Conservation (phyloP, 129 eudicot species). For the Helichrysum umbraculigerum region DNA sequence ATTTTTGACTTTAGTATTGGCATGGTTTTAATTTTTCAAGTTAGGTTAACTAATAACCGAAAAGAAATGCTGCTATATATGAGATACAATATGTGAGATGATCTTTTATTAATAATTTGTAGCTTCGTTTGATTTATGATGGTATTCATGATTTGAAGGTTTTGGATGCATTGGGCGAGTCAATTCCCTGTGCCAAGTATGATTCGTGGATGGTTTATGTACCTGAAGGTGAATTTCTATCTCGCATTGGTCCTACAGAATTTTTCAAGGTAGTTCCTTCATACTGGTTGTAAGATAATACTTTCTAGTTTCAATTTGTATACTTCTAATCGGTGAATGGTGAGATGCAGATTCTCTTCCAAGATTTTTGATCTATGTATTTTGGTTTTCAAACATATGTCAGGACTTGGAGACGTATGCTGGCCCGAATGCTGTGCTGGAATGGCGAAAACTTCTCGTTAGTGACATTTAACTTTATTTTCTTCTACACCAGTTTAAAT, state of each 20-base stretch:
- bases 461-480: slow-evolving; percentile 35
- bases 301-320: neutral
- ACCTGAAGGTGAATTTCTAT: slow-evolving; percentile 95
- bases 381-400: slow-evolving; percentile 2
- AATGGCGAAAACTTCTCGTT: slow-evolving; percentile 95
- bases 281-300: neutral
- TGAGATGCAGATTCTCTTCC: slow-evolving; percentile 10
- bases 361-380: neutral
- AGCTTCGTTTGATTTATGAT: slow-evolving; percentile 5
- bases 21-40: no score
- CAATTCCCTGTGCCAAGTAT: slow-evolving; percentile 81
- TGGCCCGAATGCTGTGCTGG: slow-evolving; percentile 78
- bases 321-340: neutral
- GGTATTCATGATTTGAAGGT: slow-evolving; percentile 49
- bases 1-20: no score
- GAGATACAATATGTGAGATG: neutral
- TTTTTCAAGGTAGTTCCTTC: slow-evolving; percentile 65
- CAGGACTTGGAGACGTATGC: slow-evolving; percentile 92
- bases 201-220: slow-evolving; percentile 98
- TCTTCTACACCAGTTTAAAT: neutral
- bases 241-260: slow-evolving; percentile 96
- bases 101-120: neutral
- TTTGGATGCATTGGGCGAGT: slow-evolving; percentile 93
- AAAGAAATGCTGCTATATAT: neutral
- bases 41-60: no score